Evolutionary conservation across 164 flowering plant species (phyloP).

Genomic region (Vitis rotundifolia): DNA sequence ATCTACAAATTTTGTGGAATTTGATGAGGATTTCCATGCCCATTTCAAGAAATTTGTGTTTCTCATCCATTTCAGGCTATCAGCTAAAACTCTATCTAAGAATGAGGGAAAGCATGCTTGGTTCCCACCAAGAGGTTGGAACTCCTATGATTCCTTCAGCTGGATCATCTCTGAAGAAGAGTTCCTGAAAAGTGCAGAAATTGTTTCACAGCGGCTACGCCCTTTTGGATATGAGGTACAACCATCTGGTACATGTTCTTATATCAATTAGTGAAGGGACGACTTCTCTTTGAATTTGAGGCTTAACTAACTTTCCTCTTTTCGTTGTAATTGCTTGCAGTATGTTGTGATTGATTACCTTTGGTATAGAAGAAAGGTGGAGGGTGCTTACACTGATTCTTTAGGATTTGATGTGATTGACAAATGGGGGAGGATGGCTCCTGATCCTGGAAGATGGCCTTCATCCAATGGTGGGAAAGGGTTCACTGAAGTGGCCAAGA

Average conservation of each 20-base stretch:
- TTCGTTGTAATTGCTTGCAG: constrained; percentile 25
- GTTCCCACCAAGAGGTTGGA: constrained; percentile 96
- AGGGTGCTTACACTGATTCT: constrained; percentile 64
- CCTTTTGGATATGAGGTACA: constrained; percentile 77
- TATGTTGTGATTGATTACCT: constrained; percentile 95
- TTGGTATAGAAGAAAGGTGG: constrained; percentile 81
- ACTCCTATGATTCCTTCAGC: constrained; percentile 89
- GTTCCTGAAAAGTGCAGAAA: constrained; percentile 69
- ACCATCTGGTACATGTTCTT: too few relatives aligned
- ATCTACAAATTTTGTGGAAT: too few relatives aligned
- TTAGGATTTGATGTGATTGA: constrained; percentile 88
- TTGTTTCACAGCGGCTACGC: constrained; percentile 51
- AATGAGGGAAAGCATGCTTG: constrained; percentile 29
- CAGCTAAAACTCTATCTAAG: constrained; percentile 14
- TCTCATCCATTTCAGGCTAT: constrained; percentile 32
- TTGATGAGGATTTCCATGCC: too few relatives aligned
- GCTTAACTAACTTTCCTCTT: background rate
- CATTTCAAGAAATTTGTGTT: background rate
- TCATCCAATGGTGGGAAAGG: constrained; percentile 80
- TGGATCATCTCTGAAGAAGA: constrained; percentile 87
- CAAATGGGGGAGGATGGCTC: constrained; percentile 89
- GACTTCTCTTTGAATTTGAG: background rate
- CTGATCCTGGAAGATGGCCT: constrained; percentile 92
- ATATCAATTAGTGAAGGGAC: background rate
- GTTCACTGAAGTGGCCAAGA: constrained; percentile 69